These are phyloP conservation scores for Aspergillus sp. DNA, from an alignment of 2,329 filamentous ascomycete genomes.

Conservation along the genomic window DNA sequence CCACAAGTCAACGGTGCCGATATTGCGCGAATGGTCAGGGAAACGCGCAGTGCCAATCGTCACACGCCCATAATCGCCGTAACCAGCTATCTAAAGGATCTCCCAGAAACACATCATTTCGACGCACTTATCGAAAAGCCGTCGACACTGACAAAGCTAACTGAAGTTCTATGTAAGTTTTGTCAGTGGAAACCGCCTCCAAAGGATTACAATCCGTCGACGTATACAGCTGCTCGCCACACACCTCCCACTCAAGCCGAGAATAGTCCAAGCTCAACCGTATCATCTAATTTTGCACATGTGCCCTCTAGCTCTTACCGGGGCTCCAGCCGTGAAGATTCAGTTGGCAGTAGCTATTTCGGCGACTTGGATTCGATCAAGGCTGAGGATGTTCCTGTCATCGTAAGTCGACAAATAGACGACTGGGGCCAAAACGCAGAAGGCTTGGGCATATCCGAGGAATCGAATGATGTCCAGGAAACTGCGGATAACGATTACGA, in stretches of 20 bases:
- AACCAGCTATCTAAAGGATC: slow-evolving; percentile 95
- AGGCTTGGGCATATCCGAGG: slow-evolving; percentile 75
- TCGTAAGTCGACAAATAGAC: slow-evolving; percentile 70
- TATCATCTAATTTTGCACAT: slow-evolving; percentile 69
- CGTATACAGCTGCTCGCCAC: slow-evolving; percentile 63
- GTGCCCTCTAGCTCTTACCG: slow-evolving; percentile 73
- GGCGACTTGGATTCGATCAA: slow-evolving; percentile 79
- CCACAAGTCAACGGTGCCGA: slow-evolving; percentile 94
- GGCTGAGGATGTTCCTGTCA: slow-evolving; percentile 74
- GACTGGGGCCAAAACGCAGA: slow-evolving; percentile 70
- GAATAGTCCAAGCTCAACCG: slow-evolving; percentile 80
- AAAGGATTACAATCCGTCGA: slow-evolving; percentile 57
- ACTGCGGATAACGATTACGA: slow-evolving; percentile 21
- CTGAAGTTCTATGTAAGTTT: slow-evolving; percentile 79
- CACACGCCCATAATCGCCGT: slow-evolving; percentile 95
- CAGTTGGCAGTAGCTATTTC: slow-evolving; percentile 78
- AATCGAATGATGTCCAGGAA: slow-evolving; percentile 32
- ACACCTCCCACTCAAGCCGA: slow-evolving; percentile 60
- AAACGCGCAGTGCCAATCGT: slow-evolving; percentile 92
- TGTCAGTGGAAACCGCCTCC: slow-evolving; percentile 91
- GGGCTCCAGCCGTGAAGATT: slow-evolving; percentile 81
- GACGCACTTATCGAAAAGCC: slow-evolving; percentile 95
- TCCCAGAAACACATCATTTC: slow-evolving; percentile 93
- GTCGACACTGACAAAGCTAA: slow-evolving; percentile 86
- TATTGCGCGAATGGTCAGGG: slow-evolving; percentile 94